Evolutionary conservation across 768 basidiomycete genomes (phyloP).

Genomic region (Termitomyces sp.): DNA sequence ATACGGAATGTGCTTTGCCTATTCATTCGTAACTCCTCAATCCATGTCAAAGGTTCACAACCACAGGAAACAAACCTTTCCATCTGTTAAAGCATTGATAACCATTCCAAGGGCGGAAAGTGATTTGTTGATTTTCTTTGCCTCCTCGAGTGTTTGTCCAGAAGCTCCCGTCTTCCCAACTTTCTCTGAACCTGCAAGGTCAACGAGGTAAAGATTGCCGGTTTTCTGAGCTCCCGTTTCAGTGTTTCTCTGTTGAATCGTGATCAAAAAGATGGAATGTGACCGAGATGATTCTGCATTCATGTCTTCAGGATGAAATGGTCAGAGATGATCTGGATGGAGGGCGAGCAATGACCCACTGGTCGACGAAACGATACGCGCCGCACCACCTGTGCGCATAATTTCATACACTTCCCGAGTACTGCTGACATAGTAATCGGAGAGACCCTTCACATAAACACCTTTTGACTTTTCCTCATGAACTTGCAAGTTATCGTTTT

Average conservation of each 20-base stretch:
- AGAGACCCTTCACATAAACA: constrained; percentile 96
- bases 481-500: constrained; percentile 97
- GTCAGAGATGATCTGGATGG: not conserved
- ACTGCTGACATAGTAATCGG: constrained; percentile 97
- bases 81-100: constrained; percentile 95
- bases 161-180: constrained; percentile 99
- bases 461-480: constrained; percentile 98
- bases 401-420: constrained; percentile 97
- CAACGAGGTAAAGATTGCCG: constrained; percentile 95
- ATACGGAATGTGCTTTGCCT: constrained; percentile 97
- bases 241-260: constrained; percentile 94
- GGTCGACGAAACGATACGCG: constrained; percentile 90
- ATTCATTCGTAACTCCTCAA: constrained; percentile 3
- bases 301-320: constrained; percentile 69
- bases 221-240: constrained; percentile 95
- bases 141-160: constrained; percentile 97
- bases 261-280: constrained; percentile 98
- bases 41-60: not conserved
- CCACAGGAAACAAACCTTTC: constrained; percentile 59
- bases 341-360: constrained; percentile 51
- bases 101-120: constrained; percentile 98
- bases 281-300: constrained; percentile 99
- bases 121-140: constrained; percentile 99
- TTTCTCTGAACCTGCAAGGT: constrained; percentile 98
- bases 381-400: constrained; percentile 93